Conservation (phyloP, 805 yeast species). For the Zygosaccharomyces rouxii region DNA sequence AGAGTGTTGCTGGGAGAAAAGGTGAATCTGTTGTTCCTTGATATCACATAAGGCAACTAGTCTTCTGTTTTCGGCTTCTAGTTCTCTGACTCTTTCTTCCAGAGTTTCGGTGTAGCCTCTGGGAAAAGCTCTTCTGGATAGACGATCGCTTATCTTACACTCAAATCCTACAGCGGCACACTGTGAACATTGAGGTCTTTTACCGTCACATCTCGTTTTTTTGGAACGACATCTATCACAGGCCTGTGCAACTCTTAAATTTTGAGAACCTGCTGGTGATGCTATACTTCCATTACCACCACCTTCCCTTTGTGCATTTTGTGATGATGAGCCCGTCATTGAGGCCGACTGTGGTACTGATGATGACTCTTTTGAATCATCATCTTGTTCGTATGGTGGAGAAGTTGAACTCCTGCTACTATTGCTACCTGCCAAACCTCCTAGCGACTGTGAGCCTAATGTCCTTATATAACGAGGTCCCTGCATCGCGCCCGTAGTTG, state of each 20-base stretch:
- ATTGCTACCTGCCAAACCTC: constrained; percentile 14
- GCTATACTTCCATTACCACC: neutral
- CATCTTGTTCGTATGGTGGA: constrained; percentile 7
- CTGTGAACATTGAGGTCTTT: constrained; percentile 56
- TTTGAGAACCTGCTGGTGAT: constrained; percentile 12
- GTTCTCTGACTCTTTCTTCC: constrained; percentile 81
- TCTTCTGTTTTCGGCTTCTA: constrained; percentile 75
- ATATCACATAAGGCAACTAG: constrained; percentile 45
- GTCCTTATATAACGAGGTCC: constrained; percentile 15
- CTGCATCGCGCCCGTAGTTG: neutral
- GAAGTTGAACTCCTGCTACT: constrained; percentile 13
- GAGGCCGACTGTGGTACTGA: constrained; percentile 1
- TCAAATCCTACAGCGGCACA: constrained; percentile 83
- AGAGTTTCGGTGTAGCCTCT: constrained; percentile 88
- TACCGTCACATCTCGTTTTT: constrained; percentile 51
- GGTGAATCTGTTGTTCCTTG: constrained; percentile 29
- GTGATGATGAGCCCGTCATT: neutral
- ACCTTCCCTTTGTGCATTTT: neutral
- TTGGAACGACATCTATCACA: constrained; percentile 75
- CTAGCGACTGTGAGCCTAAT: constrained; percentile 21
- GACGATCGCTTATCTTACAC: constrained; percentile 80
- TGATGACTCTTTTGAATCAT: constrained; percentile 4
- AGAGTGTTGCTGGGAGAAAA: constrained; percentile 22
- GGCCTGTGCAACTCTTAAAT: constrained; percentile 79
- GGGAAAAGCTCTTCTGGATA: constrained; percentile 84